Evolutionary conservation across 2,329 filamentous ascomycete species (phyloP).

Genomic region (Epichloe hybrida): DNA sequence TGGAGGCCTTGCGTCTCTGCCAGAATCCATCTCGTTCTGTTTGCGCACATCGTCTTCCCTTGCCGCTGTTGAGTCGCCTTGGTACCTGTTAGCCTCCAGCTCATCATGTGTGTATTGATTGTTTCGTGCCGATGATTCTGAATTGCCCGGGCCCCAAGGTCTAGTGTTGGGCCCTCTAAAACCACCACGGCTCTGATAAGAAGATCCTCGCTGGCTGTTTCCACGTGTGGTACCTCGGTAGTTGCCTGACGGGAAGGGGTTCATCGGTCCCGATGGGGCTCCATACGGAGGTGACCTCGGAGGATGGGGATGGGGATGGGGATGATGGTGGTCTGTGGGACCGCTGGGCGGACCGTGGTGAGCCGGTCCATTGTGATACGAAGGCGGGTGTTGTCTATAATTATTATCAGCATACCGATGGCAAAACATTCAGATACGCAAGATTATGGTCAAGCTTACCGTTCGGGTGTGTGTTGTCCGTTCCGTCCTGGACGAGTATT

Average conservation of each 20-base stretch:
- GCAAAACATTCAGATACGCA: background rate
- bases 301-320: conserved; percentile 32
- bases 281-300: conserved; percentile 39
- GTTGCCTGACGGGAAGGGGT: conserved; percentile 34
- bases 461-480: conserved; percentile 25
- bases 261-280: conserved; percentile 42
- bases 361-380: conserved; percentile 37
- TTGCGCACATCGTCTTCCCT: background rate
- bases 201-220: conserved; percentile 36
- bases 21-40: background rate
- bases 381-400: conserved; percentile 39
- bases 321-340: conserved; percentile 41
- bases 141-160: conserved; percentile 51
- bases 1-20: background rate
- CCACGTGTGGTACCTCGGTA: conserved; percentile 18
- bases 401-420: conserved; percentile 5
- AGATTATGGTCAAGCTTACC: conserved; percentile 21
- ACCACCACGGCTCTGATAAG: conserved; percentile 41
- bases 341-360: conserved; percentile 38
- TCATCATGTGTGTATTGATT: conserved; percentile 7
- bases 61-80: conserved; percentile 5
- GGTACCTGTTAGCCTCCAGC: conserved; percentile 7
- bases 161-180: conserved; percentile 49
- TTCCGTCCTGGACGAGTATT: conserved; percentile 26
- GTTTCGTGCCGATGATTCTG: conserved; percentile 11